Evolutionary conservation across 2,329 filamentous ascomycete species (phyloP).

Genomic region (Cadophora gregata): DNA sequence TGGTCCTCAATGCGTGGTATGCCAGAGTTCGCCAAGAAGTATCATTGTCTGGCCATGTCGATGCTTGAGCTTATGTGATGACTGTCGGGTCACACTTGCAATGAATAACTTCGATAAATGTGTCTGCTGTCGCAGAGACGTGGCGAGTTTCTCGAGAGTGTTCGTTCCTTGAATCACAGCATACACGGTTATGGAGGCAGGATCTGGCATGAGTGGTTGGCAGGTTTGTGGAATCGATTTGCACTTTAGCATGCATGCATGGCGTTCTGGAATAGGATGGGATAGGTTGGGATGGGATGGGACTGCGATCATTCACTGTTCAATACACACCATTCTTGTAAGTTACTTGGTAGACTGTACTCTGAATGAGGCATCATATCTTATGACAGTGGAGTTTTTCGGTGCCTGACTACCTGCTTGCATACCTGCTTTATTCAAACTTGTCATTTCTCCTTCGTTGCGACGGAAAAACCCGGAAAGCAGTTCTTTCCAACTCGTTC

Average conservation of each 20-base stretch:
- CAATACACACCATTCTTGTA: conserved; percentile 1
- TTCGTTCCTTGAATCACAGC: conserved; percentile 69
- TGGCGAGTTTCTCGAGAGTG: conserved; percentile 87
- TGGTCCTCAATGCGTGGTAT: conserved; percentile 90
- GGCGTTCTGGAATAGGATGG: conserved; percentile 2
- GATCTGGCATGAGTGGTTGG: background rate
- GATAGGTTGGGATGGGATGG: conserved; percentile 2
- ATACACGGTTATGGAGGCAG: background rate
- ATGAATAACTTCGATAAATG: conserved; percentile 98
- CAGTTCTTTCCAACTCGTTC: background rate
- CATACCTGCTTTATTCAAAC: background rate
- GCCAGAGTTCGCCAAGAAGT: conserved; percentile 82
- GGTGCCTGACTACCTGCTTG: background rate
- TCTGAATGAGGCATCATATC: conserved; percentile 3
- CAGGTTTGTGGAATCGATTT: background rate
- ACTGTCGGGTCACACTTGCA: conserved; percentile 89
- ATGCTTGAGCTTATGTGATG: conserved; percentile 92
- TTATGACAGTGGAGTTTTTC: background rate
- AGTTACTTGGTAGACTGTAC: conserved; percentile 5
- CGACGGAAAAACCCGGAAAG: background rate
- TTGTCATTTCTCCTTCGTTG: background rate
- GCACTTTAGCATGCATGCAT: conserved; percentile 12
- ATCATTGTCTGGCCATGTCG: conserved; percentile 97
- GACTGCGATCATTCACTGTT: conserved; percentile 4
- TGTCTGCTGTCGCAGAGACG: conserved; percentile 89